A percentile compares a stretch with the other conserved stretches of the same genome.
phyloP scores from a whole-genome alignment of 805 yeast genomes.

The Wickerhamiella domercqiae region DNA sequence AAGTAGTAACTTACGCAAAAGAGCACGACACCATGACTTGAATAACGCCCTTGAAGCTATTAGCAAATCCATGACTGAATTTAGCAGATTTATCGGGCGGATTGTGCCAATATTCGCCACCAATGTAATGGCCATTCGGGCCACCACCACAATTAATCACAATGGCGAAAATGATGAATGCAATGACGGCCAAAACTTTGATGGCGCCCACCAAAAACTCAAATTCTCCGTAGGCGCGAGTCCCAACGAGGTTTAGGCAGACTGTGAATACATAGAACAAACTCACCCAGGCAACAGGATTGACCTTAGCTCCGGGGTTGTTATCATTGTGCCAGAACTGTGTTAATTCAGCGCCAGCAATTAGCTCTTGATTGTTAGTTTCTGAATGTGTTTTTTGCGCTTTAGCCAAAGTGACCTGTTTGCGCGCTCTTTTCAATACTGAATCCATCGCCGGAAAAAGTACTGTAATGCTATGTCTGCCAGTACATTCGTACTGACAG shows the following conservation, averaged over 20 bases:
- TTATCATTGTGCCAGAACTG: conserved; percentile 33
- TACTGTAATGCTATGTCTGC: too few species aligned
- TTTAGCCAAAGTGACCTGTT: too few species aligned
- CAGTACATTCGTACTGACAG: too few species aligned
- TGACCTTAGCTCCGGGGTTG: conserved; percentile 26
- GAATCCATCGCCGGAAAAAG: too few species aligned
- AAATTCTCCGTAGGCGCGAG: conserved; percentile 50
- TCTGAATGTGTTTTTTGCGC: too few species aligned
- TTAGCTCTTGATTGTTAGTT: too few species aligned
- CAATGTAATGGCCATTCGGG: conserved; percentile 39
- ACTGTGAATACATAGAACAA: conserved; percentile 39
- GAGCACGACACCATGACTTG: conserved; percentile 44
- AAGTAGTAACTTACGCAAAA: conserved; percentile 55
- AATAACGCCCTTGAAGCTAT: conserved; percentile 51
- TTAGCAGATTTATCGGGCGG: conserved; percentile 26
- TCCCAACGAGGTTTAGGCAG: conserved; percentile 38
- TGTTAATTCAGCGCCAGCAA: conserved; percentile 41
- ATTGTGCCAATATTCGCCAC: conserved; percentile 42
- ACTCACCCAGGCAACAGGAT: conserved; percentile 44
- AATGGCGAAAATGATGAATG: conserved; percentile 43
- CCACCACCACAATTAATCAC: conserved; percentile 47
- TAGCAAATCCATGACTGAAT: conserved; percentile 26
- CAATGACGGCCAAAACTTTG: conserved; percentile 43
- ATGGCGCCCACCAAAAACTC: conserved; percentile 45
- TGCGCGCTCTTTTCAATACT: too few species aligned